Evolutionary conservation across 176 grass and related monocot genomes (phyloP).

Genomic region (Oryza australiensis): DNA sequence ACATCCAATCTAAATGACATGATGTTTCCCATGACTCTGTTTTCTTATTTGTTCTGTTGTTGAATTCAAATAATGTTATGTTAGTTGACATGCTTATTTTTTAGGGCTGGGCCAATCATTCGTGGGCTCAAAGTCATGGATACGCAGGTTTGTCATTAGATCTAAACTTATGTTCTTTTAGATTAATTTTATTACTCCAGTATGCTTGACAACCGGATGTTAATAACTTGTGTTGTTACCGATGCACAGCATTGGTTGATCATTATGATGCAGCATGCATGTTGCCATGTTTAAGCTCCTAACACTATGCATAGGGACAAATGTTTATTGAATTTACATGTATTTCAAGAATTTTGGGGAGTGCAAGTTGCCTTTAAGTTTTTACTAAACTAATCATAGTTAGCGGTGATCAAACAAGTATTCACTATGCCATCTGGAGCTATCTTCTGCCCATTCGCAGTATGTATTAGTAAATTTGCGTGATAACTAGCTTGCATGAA

Average conservation of each 20-base stretch:
- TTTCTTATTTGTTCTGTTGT: neutral
- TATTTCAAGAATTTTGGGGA: constrained; percentile 4
- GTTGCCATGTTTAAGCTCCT: neutral
- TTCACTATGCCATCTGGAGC: neutral
- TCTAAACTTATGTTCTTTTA: constrained; percentile 17
- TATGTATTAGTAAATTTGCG: neutral
- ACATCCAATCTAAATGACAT: neutral
- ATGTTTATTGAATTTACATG: neutral
- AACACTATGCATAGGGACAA: neutral
- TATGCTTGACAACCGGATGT: neutral
- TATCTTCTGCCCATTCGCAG: neutral
- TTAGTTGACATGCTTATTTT: constrained; percentile 30
- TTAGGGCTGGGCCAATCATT: constrained; percentile 57
- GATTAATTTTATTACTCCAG: constrained; percentile 15
- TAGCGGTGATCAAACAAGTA: neutral
- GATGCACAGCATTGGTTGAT: neutral
- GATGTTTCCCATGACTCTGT: neutral
- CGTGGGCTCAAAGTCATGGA: constrained; percentile 63
- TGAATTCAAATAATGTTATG: constrained; percentile 16
- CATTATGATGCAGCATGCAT: neutral
- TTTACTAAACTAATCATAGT: neutral
- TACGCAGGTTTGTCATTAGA: constrained; percentile 54
- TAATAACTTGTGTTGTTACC: constrained; percentile 9
- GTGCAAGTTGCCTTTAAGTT: constrained; percentile 4
- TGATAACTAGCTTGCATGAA: neutral